A percentile compares a stretch with the other conserved stretches of the same genome.
These are phyloP conservation scores for Tetrahymena thermophila DNA, from an alignment of 73 alveolate species.

Conservation along the genomic window DNA sequence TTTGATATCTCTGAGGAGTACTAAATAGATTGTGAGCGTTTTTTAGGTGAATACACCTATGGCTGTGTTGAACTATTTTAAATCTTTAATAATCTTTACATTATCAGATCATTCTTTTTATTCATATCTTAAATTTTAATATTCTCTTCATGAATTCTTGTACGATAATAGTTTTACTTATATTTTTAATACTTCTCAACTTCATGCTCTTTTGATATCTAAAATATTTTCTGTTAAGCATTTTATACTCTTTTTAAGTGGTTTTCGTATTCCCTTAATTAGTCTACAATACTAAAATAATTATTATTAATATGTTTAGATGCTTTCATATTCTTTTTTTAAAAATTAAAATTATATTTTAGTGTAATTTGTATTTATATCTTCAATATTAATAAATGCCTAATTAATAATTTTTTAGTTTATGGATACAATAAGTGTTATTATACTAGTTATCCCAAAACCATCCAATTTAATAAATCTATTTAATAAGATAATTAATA, in stretches of 20 bases:
- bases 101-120: not conserved
- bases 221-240: not conserved
- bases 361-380: not conserved
- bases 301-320: not conserved
- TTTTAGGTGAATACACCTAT: not conserved
- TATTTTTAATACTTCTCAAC: not conserved
- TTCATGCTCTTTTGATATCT: not conserved
- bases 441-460: not conserved
- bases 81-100: not conserved
- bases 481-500: no score
- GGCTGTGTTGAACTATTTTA: not conserved
- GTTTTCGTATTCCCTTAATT: not conserved
- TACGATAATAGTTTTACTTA: not conserved
- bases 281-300: not conserved
- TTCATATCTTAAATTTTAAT: not conserved
- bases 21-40: not conserved
- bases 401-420: not conserved
- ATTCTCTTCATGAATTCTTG: not conserved
- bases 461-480: not conserved
- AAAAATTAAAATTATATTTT: not conserved
- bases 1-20: not conserved
- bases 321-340: not conserved
- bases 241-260: not conserved
- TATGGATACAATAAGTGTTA: not conserved
- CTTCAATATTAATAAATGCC: not conserved